Base-by-base conservation (phyloP, 1,139 yeast species). In the Candida sojae region DNA sequence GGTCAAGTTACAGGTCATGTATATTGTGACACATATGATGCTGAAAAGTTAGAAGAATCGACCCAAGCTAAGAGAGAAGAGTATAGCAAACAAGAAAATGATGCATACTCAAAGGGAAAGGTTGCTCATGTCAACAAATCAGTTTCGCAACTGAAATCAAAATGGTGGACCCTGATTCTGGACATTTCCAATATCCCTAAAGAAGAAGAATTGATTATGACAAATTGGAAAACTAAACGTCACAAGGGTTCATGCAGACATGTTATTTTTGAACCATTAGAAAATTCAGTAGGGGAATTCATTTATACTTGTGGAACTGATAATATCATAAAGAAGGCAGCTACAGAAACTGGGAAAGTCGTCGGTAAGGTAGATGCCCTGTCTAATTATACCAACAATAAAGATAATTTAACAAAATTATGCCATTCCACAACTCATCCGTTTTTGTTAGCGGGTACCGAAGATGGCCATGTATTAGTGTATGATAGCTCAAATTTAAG, bases 201-300 rank as follows among this genome's bases (percentile, higher is more conserved):
- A n/a, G 68, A 60, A 4, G 64, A 67, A 13, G 61, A 64, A 3
- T 62, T 81, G 3, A 28, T 51, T 11, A 34, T 34, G 10, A 61
- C 73, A n/a, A 53, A 74, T 36, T 93, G 98, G 98, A 80, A 86
- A 50, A 91, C 98, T 0, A 88, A 83, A 60, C 79, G 98, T 60
- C 98, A 93, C 63, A 90, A 90, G 65, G 93, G 92, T 1, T 87
- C 96, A 51, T 89, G 96, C 53, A 71, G 99, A 40, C 83, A 87
- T 6, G 70, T 90, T 6, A 70, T 81, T 12, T 86, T 89, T 63
- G 92, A 87, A 53, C 79, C 82, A 2, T 64, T 71, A 35, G 72
- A 65, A 43, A 50, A 57, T 12, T 66, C 71, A 11, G 69, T 78
- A 0, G 91, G 91, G 3, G 79, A 81, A 13, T 57, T 62, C 45